Percentiles rank a stretch among this genome's conserved stretches.
Evolutionary conservation across 805 yeast species (phyloP).

Genomic region (Candida vartiovaarae): DNA sequence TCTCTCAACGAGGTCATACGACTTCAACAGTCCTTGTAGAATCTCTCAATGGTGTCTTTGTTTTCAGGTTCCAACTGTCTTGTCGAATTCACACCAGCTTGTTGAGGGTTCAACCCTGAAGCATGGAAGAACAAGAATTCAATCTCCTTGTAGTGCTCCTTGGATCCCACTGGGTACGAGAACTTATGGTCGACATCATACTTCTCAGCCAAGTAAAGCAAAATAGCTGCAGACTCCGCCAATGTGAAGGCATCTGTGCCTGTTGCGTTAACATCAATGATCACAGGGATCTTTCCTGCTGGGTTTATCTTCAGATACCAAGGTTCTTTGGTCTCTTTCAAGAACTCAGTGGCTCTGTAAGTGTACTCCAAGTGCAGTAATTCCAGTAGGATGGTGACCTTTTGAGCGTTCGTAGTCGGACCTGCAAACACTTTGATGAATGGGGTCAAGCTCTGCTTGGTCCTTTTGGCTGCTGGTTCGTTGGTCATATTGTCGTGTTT

Average conservation of each 20-base stretch:
- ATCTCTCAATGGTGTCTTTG: constrained; percentile 32
- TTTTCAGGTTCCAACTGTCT: constrained; percentile 43
- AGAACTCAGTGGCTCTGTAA: constrained; percentile 30
- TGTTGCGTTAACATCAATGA: constrained; percentile 29
- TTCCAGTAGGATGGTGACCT: constrained; percentile 31
- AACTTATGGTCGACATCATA: constrained; percentile 46
- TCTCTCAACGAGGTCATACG: constrained; percentile 44
- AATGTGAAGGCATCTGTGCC: constrained; percentile 35
- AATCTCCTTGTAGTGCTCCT: constrained; percentile 41
- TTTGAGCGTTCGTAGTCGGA: constrained; percentile 34
- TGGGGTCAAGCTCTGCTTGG: constrained; percentile 24
- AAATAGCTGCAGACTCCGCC: constrained; percentile 55
- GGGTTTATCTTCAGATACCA: constrained; percentile 54
- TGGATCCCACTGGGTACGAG: constrained; percentile 29
- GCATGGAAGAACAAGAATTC: constrained; percentile 51
- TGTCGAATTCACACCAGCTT: constrained; percentile 41
- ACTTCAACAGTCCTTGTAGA: constrained; percentile 35
- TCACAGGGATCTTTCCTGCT: constrained; percentile 55
- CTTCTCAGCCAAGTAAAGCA: constrained; percentile 49
- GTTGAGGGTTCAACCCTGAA: constrained; percentile 53
- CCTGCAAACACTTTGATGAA: constrained; percentile 35
- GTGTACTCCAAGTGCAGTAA: constrained; percentile 27
- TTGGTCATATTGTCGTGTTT: neutral
- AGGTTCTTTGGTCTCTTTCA: constrained; percentile 42
- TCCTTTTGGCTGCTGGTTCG: neutral